Percentiles rank a stretch among this genome's conserved stretches.
These are phyloP conservation scores for Leccinum subspadiceum DNA, from an alignment of 1,284 basidiomycete genomes.

Conservation along the genomic window DNA sequence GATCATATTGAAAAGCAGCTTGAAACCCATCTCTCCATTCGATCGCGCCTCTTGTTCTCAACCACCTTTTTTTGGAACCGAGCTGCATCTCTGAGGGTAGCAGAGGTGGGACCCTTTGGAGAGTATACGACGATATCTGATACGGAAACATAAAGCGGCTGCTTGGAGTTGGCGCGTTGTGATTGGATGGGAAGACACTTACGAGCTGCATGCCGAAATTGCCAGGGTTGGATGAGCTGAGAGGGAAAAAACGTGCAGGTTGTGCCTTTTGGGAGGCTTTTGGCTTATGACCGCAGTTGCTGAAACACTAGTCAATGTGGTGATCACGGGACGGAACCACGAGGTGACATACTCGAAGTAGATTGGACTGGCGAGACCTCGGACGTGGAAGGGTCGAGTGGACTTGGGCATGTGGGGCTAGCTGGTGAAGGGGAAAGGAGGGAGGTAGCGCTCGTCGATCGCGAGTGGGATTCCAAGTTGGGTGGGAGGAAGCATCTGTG, in stretches of 20 bases:
- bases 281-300: constrained; percentile 5
- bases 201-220: constrained; percentile 85
- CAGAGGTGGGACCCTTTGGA: constrained; percentile 42
- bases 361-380: constrained; percentile 8
- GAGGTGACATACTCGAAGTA: constrained; percentile 7
- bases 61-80: constrained; percentile 38
- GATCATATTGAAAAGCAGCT: constrained; percentile 15
- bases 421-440: constrained; percentile 22
- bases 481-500: constrained; percentile 23
- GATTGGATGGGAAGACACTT: constrained; percentile 35
- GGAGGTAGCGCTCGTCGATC: constrained; percentile 33
- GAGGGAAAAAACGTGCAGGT: constrained; percentile 51
- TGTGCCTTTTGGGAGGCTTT: constrained; percentile 21
- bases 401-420: constrained; percentile 11
- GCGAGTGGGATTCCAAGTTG: constrained; percentile 20
- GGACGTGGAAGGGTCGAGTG: constrained; percentile 1
- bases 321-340: not conserved
- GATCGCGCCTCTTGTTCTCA: constrained; percentile 39
- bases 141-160: constrained; percentile 60
- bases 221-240: constrained; percentile 44
- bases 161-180: constrained; percentile 8
- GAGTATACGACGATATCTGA: constrained; percentile 67
- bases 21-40: constrained; percentile 27
- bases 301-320: constrained; percentile 10
- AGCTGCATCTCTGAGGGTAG: constrained; percentile 39